These are phyloP conservation scores for Penicillium sp. DNA, from an alignment of 2,329 filamentous ascomycete species.

Conservation along the genomic window DNA sequence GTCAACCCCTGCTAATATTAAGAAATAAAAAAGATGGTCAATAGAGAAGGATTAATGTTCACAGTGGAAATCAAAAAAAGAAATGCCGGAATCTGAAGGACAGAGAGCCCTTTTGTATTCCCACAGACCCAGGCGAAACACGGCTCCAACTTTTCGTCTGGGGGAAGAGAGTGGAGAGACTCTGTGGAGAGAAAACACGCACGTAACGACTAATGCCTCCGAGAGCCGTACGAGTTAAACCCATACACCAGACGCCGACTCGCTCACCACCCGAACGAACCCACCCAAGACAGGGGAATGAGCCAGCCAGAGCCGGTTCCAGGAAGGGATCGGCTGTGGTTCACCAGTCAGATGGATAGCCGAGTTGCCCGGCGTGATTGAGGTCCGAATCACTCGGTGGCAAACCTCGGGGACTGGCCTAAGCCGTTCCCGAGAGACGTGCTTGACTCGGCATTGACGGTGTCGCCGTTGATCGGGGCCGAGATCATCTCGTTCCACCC, in stretches of 20 bases:
- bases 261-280: slow-evolving; percentile 10
- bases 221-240: slow-evolving; percentile 3
- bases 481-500: background rate
- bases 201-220: slow-evolving; percentile 13
- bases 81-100: slow-evolving; percentile 2
- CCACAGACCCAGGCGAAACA: background rate
- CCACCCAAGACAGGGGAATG: slow-evolving; percentile 3
- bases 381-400: slow-evolving; percentile 9
- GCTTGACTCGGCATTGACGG: slow-evolving; percentile 13
- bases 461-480: background rate
- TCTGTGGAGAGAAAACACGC: slow-evolving; percentile 19
- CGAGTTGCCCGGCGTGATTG: slow-evolving; percentile 6
- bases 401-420: slow-evolving; percentile 8
- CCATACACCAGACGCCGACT: slow-evolving; percentile 18
- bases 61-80: slow-evolving; percentile 15
- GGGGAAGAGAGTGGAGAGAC: slow-evolving; percentile 15
- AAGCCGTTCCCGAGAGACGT: slow-evolving; percentile 3
- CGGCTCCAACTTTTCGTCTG: slow-evolving; percentile 9
- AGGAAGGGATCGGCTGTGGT: slow-evolving; percentile 15
- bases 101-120: slow-evolving; percentile 22
- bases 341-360: slow-evolving; percentile 15
- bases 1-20: background rate
- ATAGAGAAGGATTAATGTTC: slow-evolving; percentile 7
- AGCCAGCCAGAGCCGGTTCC: slow-evolving; percentile 18
- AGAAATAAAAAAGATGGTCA: slow-evolving; percentile 2